These are phyloP conservation scores for Cicer pinnatifidum DNA, from an alignment of 306 rosid genomes.

Conservation along the genomic window DNA sequence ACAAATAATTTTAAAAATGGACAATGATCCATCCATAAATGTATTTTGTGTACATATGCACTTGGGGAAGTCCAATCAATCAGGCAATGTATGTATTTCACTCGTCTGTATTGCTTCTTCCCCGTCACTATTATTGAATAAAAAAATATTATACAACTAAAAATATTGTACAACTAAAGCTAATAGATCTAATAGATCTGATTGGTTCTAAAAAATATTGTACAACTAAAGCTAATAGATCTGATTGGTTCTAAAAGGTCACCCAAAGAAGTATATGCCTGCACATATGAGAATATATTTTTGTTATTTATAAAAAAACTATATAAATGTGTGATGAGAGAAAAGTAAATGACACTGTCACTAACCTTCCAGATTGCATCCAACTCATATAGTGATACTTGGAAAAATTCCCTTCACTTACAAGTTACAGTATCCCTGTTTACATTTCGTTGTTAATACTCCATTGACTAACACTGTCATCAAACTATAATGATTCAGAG, in stretches of 20 bases:
- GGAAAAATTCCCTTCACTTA: conserved; percentile 87
- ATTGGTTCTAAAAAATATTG: conserved; percentile 77
- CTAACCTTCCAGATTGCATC: conserved; percentile 87
- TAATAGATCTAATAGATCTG: conserved; percentile 63
- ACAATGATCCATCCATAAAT: not conserved
- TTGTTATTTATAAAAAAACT: not conserved
- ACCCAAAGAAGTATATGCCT: conserved; percentile 84
- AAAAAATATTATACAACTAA: conserved; percentile 74
- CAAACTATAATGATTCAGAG: not conserved
- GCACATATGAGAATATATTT: not conserved
- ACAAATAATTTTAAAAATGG: conserved; percentile 3
- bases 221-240: conserved; percentile 78
- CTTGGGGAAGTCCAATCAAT: conserved; percentile 43
- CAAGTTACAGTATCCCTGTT: conserved; percentile 71
- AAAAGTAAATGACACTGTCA: not conserved
- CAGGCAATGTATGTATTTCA: conserved; percentile 78
- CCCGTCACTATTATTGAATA: conserved; percentile 72
- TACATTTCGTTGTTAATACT: not conserved
- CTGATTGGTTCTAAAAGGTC: conserved; percentile 57
- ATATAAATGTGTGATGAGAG: not conserved
- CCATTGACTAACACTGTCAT: not conserved
- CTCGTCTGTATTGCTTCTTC: conserved; percentile 75
- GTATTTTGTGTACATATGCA: not conserved
- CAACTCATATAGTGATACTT: conserved; percentile 81
- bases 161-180: conserved; percentile 87